Percentiles rank a stretch among this genome's conserved stretches.
Conservation (phyloP, 2,329 filamentous ascomycete genomes). For the Amauroascus niger region DNA sequence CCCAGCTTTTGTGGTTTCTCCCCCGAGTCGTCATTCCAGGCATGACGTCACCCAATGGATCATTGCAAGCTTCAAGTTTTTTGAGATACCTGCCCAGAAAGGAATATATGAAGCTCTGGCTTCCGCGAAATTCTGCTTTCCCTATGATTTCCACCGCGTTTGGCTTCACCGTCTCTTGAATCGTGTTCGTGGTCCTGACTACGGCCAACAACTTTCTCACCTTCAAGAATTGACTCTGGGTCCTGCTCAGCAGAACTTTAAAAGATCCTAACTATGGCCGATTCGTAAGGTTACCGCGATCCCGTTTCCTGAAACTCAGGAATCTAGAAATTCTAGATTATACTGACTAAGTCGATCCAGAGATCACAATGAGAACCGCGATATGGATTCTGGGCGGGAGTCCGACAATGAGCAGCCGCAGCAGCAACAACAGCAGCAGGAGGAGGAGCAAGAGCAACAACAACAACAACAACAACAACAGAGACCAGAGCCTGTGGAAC, state of each 20-base stretch:
- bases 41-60: background rate
- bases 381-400: background rate
- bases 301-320: background rate
- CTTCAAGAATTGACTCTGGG: background rate
- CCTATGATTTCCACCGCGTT: no score
- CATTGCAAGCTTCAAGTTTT: conserved; percentile 4
- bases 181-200: background rate
- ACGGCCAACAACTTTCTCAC: background rate
- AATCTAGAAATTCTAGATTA: no score
- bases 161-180: background rate
- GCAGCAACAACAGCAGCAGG: background rate
- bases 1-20: no score
- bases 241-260: background rate
- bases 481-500: background rate
- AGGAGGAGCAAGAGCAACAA: background rate
- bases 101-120: conserved; percentile 3
- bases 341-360: background rate
- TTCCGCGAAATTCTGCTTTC: background rate
- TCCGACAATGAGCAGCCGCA: conserved; percentile 1
- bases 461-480: background rate
- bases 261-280: conserved; percentile 3
- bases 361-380: conserved; percentile 7
- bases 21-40: background rate
- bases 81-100: background rate
- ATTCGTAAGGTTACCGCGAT: conserved; percentile 6